phyloP scores from a whole-genome alignment of 2,329 filamentous ascomycete species.

The Calonectria henricotiae region DNA sequence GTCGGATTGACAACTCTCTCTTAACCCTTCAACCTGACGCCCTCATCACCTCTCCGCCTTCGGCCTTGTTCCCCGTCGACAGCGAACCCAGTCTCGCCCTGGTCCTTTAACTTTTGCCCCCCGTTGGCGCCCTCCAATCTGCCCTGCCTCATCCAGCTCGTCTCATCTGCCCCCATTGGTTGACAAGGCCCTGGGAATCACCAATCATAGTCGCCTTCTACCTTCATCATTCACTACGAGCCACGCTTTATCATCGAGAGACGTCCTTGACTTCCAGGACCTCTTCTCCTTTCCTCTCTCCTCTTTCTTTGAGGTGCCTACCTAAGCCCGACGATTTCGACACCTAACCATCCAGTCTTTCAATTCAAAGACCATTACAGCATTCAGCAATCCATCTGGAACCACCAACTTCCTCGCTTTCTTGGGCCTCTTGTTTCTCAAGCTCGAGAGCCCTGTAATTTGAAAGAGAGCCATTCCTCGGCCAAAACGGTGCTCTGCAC shows the following conservation, averaged over 20 bases:
- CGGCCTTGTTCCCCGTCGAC: conserved; percentile 40
- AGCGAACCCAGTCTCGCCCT: conserved; percentile 48
- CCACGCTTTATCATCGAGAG: conserved; percentile 51
- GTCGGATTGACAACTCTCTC: conserved; percentile 43
- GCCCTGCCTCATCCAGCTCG: conserved; percentile 57
- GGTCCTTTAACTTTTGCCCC: conserved; percentile 49
- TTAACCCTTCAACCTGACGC: conserved; percentile 45
- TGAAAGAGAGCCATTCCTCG: conserved; percentile 25
- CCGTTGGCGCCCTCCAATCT: conserved; percentile 54
- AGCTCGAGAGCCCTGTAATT: conserved; percentile 24
- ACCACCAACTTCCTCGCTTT: conserved; percentile 26
- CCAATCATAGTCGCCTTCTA: conserved; percentile 57
- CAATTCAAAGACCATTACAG: conserved; percentile 42
- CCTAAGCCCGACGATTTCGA: conserved; percentile 47
- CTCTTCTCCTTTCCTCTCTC: conserved; percentile 47
- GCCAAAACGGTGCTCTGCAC: conserved; percentile 14
- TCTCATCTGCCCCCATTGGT: conserved; percentile 57
- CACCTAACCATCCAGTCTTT: conserved; percentile 51
- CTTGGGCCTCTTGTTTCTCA: conserved; percentile 15
- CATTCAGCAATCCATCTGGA: conserved; percentile 38
- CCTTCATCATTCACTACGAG: conserved; percentile 53
- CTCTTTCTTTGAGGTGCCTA: conserved; percentile 46
- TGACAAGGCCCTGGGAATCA: conserved; percentile 52
- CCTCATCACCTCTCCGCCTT: conserved; percentile 31
- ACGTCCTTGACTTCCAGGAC: conserved; percentile 53